Percentiles rank a stretch among this genome's conserved stretches.
These are phyloP conservation scores for Acaromyces ingoldii DNA, from an alignment of 1,284 basidiomycete species.

Conservation along the genomic window DNA sequence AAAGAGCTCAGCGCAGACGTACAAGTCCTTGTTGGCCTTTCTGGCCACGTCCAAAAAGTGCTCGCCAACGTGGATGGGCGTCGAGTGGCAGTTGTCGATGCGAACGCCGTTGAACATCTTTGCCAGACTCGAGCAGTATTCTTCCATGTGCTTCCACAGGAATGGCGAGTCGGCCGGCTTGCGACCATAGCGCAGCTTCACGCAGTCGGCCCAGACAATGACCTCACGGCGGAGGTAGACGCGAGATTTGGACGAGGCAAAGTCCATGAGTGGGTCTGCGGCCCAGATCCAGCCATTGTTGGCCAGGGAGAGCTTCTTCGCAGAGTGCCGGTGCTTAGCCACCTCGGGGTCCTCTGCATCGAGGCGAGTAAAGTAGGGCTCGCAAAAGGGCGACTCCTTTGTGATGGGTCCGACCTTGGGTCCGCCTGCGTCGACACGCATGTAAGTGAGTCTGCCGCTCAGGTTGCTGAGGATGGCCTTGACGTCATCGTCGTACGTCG, in stretches of 20 bases:
- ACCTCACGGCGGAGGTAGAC: slow-evolving; percentile 92
- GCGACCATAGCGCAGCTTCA: slow-evolving; percentile 81
- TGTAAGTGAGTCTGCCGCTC: slow-evolving; percentile 33
- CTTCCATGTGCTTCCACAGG: slow-evolving; percentile 89
- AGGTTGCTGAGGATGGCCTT: slow-evolving; percentile 37
- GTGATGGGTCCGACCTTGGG: slow-evolving; percentile 38
- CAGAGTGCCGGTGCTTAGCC: slow-evolving; percentile 59
- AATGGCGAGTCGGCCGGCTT: slow-evolving; percentile 69
- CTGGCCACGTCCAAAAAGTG: slow-evolving; percentile 86
- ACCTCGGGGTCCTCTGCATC: slow-evolving; percentile 31
- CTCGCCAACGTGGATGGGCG: slow-evolving; percentile 87
- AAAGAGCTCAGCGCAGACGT: slow-evolving; percentile 93
- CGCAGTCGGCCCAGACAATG: slow-evolving; percentile 96
- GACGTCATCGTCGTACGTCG: slow-evolving; percentile 36
- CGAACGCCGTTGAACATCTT: slow-evolving; percentile 86
- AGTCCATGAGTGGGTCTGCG: slow-evolving; percentile 88
- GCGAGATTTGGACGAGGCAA: slow-evolving; percentile 90
- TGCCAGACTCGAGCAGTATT: slow-evolving; percentile 66
- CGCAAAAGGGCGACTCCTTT: slow-evolving; percentile 27
- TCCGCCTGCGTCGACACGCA: slow-evolving; percentile 33
- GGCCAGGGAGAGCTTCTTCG: slow-evolving; percentile 67
- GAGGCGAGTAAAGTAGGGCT: slow-evolving; percentile 43
- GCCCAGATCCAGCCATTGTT: slow-evolving; percentile 99
- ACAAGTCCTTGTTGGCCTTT: slow-evolving; percentile 80
- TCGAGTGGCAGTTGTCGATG: slow-evolving; percentile 97